Evolutionary conservation across 179 eudicot species (phyloP), one percentile per base, ranked within the genome.

Genomic region (Vitellaria paradoxa): DNA sequence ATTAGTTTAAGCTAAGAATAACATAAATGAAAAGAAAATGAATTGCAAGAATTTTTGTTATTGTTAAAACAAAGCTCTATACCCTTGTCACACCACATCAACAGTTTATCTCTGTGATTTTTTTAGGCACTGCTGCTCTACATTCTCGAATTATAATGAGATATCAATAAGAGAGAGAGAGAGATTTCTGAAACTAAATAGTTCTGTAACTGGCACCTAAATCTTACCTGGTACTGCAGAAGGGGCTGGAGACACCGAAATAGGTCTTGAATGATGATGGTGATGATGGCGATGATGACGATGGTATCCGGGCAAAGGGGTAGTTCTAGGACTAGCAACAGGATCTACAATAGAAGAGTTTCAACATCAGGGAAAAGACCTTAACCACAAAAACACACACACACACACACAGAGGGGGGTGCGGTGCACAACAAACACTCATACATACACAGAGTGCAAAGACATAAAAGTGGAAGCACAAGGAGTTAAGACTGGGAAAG

Each of bases 191-290:
- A 10, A 2, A 46, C 47, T 59, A 20, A 59, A n/a, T 59, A 6
- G 63, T 59, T 59, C 9, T 59, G 63, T 59, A 11, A 18, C 9
- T 66, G 20, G 65, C 20, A 55, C 14, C 57, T 77, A 57, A 30
- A 70, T 64, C 17, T 56, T 77, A 92, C 97, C 97, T 80, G 89
- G 82, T 77, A 78, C 78, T 46, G 84, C 79, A 26, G 82, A 80
- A 75, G 92, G 94, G 70, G 84, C 80, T 10, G 89, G 88, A 68
- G 93, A 77, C 62, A 82, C 65, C 53, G 65, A 68, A 82, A 71
- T 71, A 21, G 87, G 85, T 72, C 81, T 86, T 52, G 56, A 7
- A 52, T 52, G 56, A 52, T 14, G 56, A 52, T 3, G 56, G 15
- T 15, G 56, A 52, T 52, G 53, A 66, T 81, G 88, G 83, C 79